Evolutionary conservation across 805 yeast genomes (phyloP).

Genomic region (Metschnikowia lachancei): DNA sequence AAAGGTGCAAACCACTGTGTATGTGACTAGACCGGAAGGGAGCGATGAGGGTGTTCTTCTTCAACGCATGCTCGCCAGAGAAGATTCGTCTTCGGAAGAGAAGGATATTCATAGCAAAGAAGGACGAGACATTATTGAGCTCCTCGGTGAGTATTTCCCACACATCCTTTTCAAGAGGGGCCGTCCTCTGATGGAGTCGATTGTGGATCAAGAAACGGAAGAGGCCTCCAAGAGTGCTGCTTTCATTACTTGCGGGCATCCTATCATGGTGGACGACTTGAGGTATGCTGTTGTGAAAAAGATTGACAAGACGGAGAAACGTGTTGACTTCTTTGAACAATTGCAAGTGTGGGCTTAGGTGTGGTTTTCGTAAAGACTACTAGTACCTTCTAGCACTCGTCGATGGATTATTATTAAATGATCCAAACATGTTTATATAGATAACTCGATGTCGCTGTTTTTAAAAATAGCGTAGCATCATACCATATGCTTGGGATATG

Average conservation of each 20-base stretch:
- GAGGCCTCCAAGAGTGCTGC: constrained; percentile 42
- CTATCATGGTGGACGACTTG: constrained; percentile 33
- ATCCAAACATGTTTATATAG: too few relatives aligned
- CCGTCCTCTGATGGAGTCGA: constrained; percentile 45
- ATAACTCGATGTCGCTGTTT: too few relatives aligned
- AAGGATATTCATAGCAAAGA: constrained; percentile 6
- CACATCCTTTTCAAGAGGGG: constrained; percentile 21
- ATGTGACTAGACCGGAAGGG: constrained; percentile 15
- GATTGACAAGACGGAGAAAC: constrained; percentile 19
- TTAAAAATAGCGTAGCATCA: too few relatives aligned
- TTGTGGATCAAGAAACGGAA: constrained; percentile 38
- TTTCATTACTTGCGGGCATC: constrained; percentile 34
- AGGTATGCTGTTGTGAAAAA: constrained; percentile 21
- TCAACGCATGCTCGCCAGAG: constrained; percentile 10
- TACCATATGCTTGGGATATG: too few relatives aligned
- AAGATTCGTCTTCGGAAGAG: constrained; percentile 11
- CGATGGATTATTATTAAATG: too few relatives aligned
- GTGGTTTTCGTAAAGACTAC: too few relatives aligned
- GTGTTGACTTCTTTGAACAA: constrained; percentile 21
- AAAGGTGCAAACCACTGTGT: constrained; percentile 16
- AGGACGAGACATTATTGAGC: constrained; percentile 1
- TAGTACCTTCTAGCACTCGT: neutral
- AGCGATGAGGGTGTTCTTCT: constrained; percentile 3
- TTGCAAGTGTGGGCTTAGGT: constrained; percentile 11
- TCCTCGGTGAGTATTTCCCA: constrained; percentile 15